Percentiles rank a stretch among this genome's conserved stretches.
These are phyloP conservation scores for Penicillium mononematosum DNA, from an alignment of 495 filamentous ascomycete species.

Conservation along the genomic window DNA sequence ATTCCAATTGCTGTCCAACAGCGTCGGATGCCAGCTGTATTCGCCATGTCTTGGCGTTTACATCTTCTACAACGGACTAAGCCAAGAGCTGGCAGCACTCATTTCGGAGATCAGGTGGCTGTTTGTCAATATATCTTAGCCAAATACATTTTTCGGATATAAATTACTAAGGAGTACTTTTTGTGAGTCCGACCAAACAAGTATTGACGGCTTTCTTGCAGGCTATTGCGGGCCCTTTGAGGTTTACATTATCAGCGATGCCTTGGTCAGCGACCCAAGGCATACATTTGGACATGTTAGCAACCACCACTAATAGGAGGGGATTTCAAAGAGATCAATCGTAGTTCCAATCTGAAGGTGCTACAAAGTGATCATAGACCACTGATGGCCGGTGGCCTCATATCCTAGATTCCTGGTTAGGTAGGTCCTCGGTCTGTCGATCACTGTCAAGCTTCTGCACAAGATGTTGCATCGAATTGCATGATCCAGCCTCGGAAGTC, in stretches of 20 bases:
- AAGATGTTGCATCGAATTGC: neutral
- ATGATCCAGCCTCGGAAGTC: slow-evolving; percentile 8
- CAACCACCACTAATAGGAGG: neutral
- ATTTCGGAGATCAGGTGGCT: neutral
- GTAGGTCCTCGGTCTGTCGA: neutral
- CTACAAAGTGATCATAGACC: neutral
- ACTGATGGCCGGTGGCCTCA: neutral
- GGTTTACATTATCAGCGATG: neutral
- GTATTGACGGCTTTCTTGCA: neutral
- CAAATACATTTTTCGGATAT: neutral
- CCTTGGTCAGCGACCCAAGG: neutral
- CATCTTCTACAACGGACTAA: neutral
- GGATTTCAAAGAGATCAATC: neutral
- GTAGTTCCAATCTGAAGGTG: neutral
- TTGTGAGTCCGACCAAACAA: neutral
- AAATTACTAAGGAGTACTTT: neutral
- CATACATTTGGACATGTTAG: neutral
- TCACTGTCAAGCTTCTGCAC: neutral
- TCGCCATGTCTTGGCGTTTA: slow-evolving; percentile 4
- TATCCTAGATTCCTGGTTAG: neutral
- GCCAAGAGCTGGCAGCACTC: neutral
- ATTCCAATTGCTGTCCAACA: neutral
- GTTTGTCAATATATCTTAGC: neutral
- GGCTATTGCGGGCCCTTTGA: neutral
- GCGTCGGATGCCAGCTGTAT: slow-evolving; percentile 1